These are phyloP conservation scores for Zelopaecilomyces penicillatus DNA, from an alignment of 2,329 filamentous ascomycete species.

Conservation along the genomic window DNA sequence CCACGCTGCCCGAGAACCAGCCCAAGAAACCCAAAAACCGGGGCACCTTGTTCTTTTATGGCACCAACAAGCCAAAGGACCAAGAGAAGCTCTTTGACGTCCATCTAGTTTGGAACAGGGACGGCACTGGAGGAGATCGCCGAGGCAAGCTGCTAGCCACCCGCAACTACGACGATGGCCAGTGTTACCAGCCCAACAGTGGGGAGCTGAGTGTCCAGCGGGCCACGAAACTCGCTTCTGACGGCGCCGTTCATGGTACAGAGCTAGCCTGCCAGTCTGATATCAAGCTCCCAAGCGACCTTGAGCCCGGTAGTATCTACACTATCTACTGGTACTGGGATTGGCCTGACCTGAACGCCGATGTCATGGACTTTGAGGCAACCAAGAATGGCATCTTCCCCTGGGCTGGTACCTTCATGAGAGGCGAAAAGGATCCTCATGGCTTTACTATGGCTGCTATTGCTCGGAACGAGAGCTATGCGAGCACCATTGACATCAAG, in stretches of 20 bases:
- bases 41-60: slow-evolving; percentile 69
- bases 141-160: slow-evolving; percentile 68
- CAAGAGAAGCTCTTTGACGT: slow-evolving; percentile 52
- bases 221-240: slow-evolving; percentile 44
- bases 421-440: slow-evolving; percentile 27
- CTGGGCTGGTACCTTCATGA: slow-evolving; percentile 33
- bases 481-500: slow-evolving; percentile 32
- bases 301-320: slow-evolving; percentile 55
- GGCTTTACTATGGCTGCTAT: slow-evolving; percentile 28
- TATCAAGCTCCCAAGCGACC: slow-evolving; percentile 62
- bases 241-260: slow-evolving; percentile 43
- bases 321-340: slow-evolving; percentile 97
- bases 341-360: slow-evolving; percentile 59
- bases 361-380: slow-evolving; percentile 30
- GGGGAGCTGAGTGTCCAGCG: slow-evolving; percentile 51
- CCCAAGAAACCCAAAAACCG: slow-evolving; percentile 54
- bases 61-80: slow-evolving; percentile 50
- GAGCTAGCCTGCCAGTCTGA: slow-evolving; percentile 76
- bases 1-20: slow-evolving; percentile 49
- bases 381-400: slow-evolving; percentile 34
- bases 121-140: slow-evolving; percentile 72
- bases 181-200: slow-evolving; percentile 75
- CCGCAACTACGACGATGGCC: slow-evolving; percentile 80
- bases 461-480: slow-evolving; percentile 32
- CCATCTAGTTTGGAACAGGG: slow-evolving; percentile 66